Percentiles rank a stretch among this genome's conserved stretches.
Conservation (phyloP, 306 rosid genomes). For the Abrus precatorius region DNA sequence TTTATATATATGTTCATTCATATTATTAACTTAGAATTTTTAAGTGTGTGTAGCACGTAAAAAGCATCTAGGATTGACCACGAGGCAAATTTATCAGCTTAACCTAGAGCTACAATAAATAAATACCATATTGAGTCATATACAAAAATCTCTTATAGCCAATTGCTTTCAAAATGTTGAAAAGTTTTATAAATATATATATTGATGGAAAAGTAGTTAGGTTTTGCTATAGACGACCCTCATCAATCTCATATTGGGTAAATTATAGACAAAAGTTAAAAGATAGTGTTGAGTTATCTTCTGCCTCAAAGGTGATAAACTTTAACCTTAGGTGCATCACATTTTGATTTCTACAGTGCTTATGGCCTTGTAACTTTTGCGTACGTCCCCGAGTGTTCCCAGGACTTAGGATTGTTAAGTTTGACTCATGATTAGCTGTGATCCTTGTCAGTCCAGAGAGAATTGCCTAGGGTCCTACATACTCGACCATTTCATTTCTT, state of each 20-base stretch:
- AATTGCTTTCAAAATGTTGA: not conserved
- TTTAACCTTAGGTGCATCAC: not conserved
- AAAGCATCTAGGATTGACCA: too few relatives aligned
- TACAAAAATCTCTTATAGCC: not conserved
- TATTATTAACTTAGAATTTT: too few relatives aligned
- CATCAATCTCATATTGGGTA: not conserved
- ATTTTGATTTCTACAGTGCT: not conserved
- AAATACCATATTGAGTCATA: too few relatives aligned
- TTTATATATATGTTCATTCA: too few relatives aligned
- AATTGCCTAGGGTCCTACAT: conserved; percentile 39
- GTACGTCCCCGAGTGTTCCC: not conserved
- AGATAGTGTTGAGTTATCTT: not conserved
- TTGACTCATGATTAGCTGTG: conserved; percentile 45
- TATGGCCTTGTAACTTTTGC: not conserved
- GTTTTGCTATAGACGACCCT: not conserved
- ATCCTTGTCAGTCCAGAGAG: not conserved
- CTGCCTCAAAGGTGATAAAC: not conserved
- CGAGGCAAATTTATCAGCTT: too few relatives aligned
- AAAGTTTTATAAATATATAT: too few relatives aligned
- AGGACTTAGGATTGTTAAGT: conserved; percentile 20
- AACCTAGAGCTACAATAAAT: too few relatives aligned
- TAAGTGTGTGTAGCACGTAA: too few relatives aligned
- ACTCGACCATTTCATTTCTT: conserved; percentile 21
- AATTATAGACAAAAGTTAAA: not conserved
- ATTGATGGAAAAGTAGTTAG: not conserved